Base-by-base conservation (phyloP, 2,329 filamentous ascomycete species). In the Thielaviopsis populi region DNA sequence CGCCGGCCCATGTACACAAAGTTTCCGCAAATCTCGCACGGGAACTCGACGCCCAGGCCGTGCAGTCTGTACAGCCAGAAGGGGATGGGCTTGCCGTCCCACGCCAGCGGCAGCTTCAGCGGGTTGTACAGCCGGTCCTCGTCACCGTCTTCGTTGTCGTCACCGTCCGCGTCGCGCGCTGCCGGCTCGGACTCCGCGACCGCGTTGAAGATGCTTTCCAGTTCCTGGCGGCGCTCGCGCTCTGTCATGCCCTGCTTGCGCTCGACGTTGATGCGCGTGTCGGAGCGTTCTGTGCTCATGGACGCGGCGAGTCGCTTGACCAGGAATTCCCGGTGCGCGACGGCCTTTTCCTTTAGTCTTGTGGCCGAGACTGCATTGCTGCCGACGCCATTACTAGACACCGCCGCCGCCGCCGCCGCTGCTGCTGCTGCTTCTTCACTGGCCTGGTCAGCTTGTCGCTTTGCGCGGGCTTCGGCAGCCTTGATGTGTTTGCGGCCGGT, bases 41-140 rank as follows among this genome's bases (percentile, higher is more conserved):
- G 81, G 69, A 96, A 96, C 70, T 99, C 94, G 13, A 96, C 91
- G 8, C 94, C 94, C 30, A 99, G 78, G 1, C 94, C 94, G 72
- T 99, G 94, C 17, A 99, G 80, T 69, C 96, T 94, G 79, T 97
- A 99, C 17, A 99, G 81, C 94, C 94, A 99, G 78, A 94, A 99
- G 0, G 95, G 94, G 70, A 99, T 99, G 0, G 95, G 94, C 72
- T 99, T 99, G 69, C 95, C 94, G 69, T 99, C 94, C 95, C 95
- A 99, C 1, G 90, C 92, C 7, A 99, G 80, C 0, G 94, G 94
- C 1, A 99, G 80, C 72, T 99, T 99, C 68, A 99, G 81, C 0
- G 94, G 94, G 73, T 99, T 99, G 79, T 97, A 96, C 66, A 97
- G 88, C 72, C 86, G 91, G 68, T 96, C 91, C 53, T 92, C 89